phyloP scores from a whole-genome alignment of 768 basidiomycete genomes.

The Megacollybia marginata region DNA sequence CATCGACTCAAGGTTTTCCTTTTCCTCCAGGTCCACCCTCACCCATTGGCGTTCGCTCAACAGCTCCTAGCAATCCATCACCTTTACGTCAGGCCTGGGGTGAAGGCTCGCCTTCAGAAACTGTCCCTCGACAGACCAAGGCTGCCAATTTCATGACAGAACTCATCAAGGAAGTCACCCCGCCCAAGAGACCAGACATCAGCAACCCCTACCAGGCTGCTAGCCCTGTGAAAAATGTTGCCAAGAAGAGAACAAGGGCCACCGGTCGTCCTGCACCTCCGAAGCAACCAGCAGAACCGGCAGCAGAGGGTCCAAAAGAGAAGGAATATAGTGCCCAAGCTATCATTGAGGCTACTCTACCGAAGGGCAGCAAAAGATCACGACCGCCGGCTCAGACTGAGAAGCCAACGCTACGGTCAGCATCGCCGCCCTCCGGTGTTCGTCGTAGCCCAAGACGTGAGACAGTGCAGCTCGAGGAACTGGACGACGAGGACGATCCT shows the following conservation, averaged over 20 bases:
- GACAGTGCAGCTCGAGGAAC: slow-evolving; percentile 17
- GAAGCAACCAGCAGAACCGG: slow-evolving; percentile 2
- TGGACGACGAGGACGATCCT: slow-evolving; percentile 29
- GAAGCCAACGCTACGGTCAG: slow-evolving; percentile 18
- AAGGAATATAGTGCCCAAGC: slow-evolving; percentile 48
- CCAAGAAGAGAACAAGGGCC: slow-evolving; percentile 37
- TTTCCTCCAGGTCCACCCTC: slow-evolving; percentile 11
- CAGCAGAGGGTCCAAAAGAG: slow-evolving; percentile 17
- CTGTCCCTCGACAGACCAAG: slow-evolving; percentile 46
- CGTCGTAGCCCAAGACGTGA: neutral
- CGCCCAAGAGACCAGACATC: slow-evolving; percentile 56
- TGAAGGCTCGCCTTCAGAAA: slow-evolving; percentile 23
- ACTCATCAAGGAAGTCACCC: slow-evolving; percentile 64
- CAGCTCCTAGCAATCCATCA: slow-evolving; percentile 52
- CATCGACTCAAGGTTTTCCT: slow-evolving; percentile 25
- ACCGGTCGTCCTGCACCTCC: slow-evolving; percentile 31
- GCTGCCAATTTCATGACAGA: slow-evolving; percentile 65
- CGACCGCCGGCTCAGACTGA: slow-evolving; percentile 59
- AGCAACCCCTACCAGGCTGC: slow-evolving; percentile 75
- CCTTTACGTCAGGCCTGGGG: slow-evolving; percentile 47
- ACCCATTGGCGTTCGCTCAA: slow-evolving; percentile 1
- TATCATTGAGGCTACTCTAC: slow-evolving; percentile 72
- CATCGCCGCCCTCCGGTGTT: slow-evolving; percentile 1
- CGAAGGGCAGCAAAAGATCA: slow-evolving; percentile 76
- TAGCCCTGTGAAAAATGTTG: slow-evolving; percentile 49